Base-by-base conservation (phyloP, 345 rosid genomes). In the Turnera subulata region DNA sequence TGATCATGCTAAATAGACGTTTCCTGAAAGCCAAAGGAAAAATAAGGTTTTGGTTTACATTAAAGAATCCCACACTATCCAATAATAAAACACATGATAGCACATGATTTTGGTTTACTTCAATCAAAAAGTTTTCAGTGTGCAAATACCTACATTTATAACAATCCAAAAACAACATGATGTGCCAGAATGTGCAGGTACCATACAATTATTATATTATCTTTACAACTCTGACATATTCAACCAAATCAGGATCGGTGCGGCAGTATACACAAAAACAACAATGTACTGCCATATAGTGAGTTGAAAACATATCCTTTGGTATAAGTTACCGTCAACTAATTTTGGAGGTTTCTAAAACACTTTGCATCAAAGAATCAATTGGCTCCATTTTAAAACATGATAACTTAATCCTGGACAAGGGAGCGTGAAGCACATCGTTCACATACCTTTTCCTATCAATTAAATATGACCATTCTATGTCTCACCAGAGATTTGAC, bases 1-100 rank as follows among this genome's bases (percentile, higher is more conserved):
- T 94, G 61, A 90, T 88, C 73, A 90, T 55, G 80, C 87, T 84
- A 78, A 84, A 94, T 26, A 94, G 78, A 50, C 88, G 86, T 76
- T 90, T 90, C 87, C 96, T 94, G 95, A 26, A 20, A 63, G 64
- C 33, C 17, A 62, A 24, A 58, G 33, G 38, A 23, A 23, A 35
- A n/a, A 35, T 22, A 8, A 37, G 26, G 54, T 45, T 43, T 3
- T 29, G 35, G 35, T 29, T n/a, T n/a, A n/a, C n/a, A n/a, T n/a
- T 29, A 29, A 29, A 8, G 35, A 29, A 29, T 29, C 8, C 35
- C 4, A 29, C 8, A 29, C 29, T 32, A 53, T 14, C 3, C 6
- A 51, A 24, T 40, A 61, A 62, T 14, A 11, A 50, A 5, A 49
- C 23, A 11, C 23, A 50, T 19, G 50, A 20, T 32, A 56, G 29